Conservation (phyloP, 2,329 filamentous ascomycete genomes). For the Penicillium sp. region DNA sequence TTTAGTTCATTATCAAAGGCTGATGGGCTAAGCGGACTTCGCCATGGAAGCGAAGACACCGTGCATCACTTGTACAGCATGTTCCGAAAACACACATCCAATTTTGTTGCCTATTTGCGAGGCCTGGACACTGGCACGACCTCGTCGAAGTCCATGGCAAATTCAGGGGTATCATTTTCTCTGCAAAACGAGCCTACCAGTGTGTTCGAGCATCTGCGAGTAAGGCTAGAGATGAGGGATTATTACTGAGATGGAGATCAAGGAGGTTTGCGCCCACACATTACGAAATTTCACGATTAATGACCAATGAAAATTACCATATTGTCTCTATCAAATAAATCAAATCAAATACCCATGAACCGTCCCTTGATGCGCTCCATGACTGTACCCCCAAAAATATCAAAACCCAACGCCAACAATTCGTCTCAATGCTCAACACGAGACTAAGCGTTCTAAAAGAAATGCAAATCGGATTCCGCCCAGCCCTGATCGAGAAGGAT, state of each 20-base stretch:
- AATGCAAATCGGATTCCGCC: conserved; percentile 72
- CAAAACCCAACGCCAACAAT: background rate
- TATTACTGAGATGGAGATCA: conserved; percentile 57
- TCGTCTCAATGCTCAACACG: background rate
- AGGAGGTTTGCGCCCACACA: background rate
- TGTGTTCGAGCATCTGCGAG: conserved; percentile 69
- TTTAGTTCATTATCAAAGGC: conserved; percentile 59
- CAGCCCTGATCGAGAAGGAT: conserved; percentile 68
- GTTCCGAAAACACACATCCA: conserved; percentile 72
- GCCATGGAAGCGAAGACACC: conserved; percentile 44
- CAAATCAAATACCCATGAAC: background rate
- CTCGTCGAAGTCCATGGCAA: conserved; percentile 41
- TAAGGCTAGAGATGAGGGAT: conserved; percentile 71
- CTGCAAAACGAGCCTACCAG: conserved; percentile 54
- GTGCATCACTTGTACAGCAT: conserved; percentile 61
- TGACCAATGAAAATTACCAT: conserved; percentile 6
- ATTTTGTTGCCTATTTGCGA: conserved; percentile 74
- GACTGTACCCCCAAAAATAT: background rate
- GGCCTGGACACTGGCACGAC: conserved; percentile 68
- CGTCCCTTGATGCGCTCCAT: background rate
- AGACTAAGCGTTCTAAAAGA: conserved; percentile 61
- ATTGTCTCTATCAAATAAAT: background rate
- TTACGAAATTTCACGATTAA: conserved; percentile 9
- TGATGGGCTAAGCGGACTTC: conserved; percentile 45
- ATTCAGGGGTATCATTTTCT: conserved; percentile 29